Evolutionary conservation across 83 land plant species (phyloP).

Genomic region (Isoetes engelmannii): DNA sequence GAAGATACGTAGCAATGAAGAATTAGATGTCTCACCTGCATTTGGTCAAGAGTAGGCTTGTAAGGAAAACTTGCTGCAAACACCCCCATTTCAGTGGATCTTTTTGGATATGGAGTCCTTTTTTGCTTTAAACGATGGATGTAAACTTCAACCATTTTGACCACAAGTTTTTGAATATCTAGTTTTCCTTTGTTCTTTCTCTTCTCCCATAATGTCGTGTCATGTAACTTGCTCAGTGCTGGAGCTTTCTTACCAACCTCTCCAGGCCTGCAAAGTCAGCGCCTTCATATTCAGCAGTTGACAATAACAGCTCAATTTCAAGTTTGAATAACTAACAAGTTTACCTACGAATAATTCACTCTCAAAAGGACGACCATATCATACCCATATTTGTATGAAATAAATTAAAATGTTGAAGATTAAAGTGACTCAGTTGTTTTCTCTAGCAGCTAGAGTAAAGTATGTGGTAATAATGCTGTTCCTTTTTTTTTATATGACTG

Average conservation of each 20-base stretch:
- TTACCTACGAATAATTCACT: too few relatives aligned
- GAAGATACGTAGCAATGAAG: not conserved
- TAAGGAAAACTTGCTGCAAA: slow-evolving; percentile 82
- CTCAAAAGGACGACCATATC: too few relatives aligned
- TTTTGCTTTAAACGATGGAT: slow-evolving; percentile 78
- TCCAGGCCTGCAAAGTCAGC: slow-evolving; percentile 52
- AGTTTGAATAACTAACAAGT: too few relatives aligned
- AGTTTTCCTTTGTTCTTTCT: slow-evolving; percentile 77
- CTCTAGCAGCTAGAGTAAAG: too few relatives aligned
- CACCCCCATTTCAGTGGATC: slow-evolving; percentile 30
- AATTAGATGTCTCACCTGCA: slow-evolving; percentile 42
- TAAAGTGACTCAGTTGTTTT: too few relatives aligned
- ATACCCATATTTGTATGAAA: too few relatives aligned
- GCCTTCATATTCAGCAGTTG: too few relatives aligned
- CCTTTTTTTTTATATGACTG: too few relatives aligned
- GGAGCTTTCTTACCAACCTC: slow-evolving; percentile 62
- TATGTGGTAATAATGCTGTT: too few relatives aligned
- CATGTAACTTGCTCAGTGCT: slow-evolving; percentile 73
- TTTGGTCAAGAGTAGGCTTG: slow-evolving; percentile 82
- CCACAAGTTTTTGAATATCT: slow-evolving; percentile 91
- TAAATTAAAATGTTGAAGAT: too few relatives aligned
- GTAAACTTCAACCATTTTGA: slow-evolving; percentile 89
- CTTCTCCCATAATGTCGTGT: slow-evolving; percentile 76
- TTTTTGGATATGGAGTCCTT: slow-evolving; percentile 73
- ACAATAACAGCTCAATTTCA: too few relatives aligned